phyloP scores from a whole-genome alignment of 495 filamentous ascomycete species.

The Aspergillus incahuasiensis region DNA sequence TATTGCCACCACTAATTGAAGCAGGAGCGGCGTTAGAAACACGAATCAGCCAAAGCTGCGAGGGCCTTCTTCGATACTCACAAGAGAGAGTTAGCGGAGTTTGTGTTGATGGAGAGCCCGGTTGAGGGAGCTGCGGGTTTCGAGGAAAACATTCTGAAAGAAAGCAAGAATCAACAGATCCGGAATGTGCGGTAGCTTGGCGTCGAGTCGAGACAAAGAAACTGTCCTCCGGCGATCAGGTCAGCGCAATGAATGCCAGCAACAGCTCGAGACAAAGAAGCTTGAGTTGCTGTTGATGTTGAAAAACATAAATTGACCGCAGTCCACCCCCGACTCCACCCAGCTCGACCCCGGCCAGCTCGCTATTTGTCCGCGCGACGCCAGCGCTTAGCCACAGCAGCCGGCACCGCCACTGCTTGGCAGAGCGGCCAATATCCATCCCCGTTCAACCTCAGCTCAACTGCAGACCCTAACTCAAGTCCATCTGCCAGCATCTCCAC shows the following conservation, averaged over 20 bases:
- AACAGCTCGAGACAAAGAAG: not conserved
- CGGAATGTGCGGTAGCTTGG: not conserved
- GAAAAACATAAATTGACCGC: constrained; percentile 8
- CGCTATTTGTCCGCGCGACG: not conserved
- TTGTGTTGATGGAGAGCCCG: constrained; percentile 76
- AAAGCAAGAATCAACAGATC: not conserved
- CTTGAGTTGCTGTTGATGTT: not conserved
- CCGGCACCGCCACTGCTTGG: not conserved
- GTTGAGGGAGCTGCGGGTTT: constrained; percentile 51
- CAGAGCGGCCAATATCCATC: not conserved
- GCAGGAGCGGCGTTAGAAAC: constrained; percentile 1
- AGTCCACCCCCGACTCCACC: not conserved
- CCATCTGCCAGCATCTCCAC: not conserved
- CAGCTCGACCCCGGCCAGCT: not conserved
- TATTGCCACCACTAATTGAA: constrained; percentile 18
- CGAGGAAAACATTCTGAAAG: constrained; percentile 46
- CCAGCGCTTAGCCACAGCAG: not conserved
- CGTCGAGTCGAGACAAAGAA: not conserved
- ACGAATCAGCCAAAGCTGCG: not conserved
- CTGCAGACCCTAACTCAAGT: not conserved
- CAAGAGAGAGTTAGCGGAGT: constrained; percentile 67
- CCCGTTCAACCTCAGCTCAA: not conserved
- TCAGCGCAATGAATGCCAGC: too few species aligned
- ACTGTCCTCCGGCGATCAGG: not conserved
- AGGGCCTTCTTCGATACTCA: too few species aligned